These are phyloP conservation scores for Exserohilum turcica DNA, from an alignment of 2,329 filamentous ascomycete genomes.

Conservation along the genomic window DNA sequence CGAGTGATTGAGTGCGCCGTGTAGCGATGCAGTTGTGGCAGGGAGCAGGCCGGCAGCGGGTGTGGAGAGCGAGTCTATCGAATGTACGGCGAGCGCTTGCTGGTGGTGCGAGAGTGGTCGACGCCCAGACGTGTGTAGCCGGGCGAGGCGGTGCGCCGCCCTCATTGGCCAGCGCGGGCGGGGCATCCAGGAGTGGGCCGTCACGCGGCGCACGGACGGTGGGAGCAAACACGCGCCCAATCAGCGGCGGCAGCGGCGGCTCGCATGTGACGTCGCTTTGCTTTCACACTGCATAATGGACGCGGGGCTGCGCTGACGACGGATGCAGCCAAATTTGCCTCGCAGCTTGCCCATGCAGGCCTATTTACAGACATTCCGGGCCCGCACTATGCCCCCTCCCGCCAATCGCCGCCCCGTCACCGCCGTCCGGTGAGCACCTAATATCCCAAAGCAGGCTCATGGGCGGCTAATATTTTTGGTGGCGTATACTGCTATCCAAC, in stretches of 20 bases:
- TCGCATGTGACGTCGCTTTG: conserved; percentile 38
- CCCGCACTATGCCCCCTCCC: conserved; percentile 3
- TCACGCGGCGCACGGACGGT: conserved; percentile 27
- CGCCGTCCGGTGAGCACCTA: conserved; percentile 33
- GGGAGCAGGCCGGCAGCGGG: conserved; percentile 34
- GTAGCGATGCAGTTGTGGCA: conserved; percentile 32
- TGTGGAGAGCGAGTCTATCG: conserved; percentile 45
- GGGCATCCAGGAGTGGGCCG: conserved; percentile 29
- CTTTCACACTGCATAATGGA: conserved; percentile 42
- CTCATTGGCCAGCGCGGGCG: conserved; percentile 31
- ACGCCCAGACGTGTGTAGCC: conserved; percentile 33
- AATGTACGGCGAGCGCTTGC: conserved; percentile 45
- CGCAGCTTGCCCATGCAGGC: conserved; percentile 22
- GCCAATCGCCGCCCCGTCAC: conserved; percentile 26
- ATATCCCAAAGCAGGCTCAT: conserved; percentile 34
- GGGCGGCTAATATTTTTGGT: conserved; percentile 42
- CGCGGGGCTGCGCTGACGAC: conserved; percentile 20
- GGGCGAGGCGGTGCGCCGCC: conserved; percentile 23
- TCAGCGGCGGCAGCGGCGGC: conserved; percentile 8
- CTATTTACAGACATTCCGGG: conserved; percentile 42
- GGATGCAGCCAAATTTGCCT: conserved; percentile 25
- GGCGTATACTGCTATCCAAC: conserved; percentile 36
- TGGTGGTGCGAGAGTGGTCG: conserved; percentile 41
- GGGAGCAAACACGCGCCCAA: conserved; percentile 40
- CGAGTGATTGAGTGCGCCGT: conserved; percentile 45